These are phyloP conservation scores for Extremus antarcticus DNA, from an alignment of 495 filamentous ascomycete species.

Conservation along the genomic window DNA sequence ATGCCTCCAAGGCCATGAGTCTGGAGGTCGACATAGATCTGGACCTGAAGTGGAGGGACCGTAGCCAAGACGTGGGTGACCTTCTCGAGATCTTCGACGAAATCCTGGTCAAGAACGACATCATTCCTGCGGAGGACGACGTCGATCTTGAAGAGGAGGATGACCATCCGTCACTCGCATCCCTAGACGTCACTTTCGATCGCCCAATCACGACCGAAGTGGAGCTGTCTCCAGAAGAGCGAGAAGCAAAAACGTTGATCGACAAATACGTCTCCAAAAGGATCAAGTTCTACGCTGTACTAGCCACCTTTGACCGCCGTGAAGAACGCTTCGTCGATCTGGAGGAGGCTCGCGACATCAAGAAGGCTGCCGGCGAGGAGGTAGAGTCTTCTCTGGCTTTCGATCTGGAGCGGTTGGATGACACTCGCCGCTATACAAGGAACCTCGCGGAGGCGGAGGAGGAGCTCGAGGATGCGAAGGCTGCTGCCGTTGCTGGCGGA, in stretches of 20 bases:
- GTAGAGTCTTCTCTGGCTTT: not conserved
- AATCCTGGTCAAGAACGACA: not conserved
- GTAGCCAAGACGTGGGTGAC: not conserved
- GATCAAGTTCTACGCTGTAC: not conserved
- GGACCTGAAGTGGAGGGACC: not conserved
- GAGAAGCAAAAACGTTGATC: not conserved
- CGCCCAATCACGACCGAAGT: not conserved
- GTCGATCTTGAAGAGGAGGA: not conserved
- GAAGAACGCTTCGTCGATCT: not conserved
- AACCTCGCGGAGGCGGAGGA: not conserved
- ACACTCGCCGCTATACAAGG: not conserved
- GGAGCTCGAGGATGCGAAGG: not conserved
- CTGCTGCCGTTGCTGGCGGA: not conserved
- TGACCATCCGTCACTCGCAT: not conserved
- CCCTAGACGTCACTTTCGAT: not conserved
- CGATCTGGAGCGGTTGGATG: not conserved
- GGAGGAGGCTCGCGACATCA: not conserved
- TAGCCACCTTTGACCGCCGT: not conserved
- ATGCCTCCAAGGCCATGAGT: not conserved
- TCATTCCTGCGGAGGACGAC: not conserved
- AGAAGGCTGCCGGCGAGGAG: slow-evolving; percentile 1
- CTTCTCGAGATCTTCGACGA: not conserved
- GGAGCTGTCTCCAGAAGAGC: not conserved
- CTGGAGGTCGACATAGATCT: not conserved
- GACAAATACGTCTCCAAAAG: not conserved